Conservation (phyloP, 1,284 basidiomycete species). For the Fomes fomentarius region DNA sequence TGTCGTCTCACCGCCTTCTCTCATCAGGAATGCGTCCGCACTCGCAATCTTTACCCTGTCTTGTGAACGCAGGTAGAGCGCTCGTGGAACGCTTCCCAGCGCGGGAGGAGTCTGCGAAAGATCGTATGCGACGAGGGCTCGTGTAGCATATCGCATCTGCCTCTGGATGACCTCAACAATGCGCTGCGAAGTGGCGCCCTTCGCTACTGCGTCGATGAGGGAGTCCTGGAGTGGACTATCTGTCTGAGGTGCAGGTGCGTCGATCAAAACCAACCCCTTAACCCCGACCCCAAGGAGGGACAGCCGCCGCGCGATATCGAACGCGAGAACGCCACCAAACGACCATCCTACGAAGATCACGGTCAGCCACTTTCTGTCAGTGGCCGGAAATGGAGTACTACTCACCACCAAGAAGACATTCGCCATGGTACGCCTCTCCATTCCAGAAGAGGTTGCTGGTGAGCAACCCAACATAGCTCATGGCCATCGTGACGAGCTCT, state of each 20-base stretch:
- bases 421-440: background rate
- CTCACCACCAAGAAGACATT: constrained; percentile 63
- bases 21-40: constrained; percentile 34
- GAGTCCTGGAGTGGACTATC: constrained; percentile 51
- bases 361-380: background rate
- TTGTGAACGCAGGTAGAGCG: constrained; percentile 28
- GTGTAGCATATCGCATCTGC: constrained; percentile 28
- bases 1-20: constrained; percentile 51
- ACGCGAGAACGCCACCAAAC: constrained; percentile 73
- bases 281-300: constrained; percentile 44
- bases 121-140: constrained; percentile 26
- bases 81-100: background rate
- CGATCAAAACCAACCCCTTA: constrained; percentile 65
- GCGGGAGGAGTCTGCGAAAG: constrained; percentile 8
- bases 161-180: constrained; percentile 1
- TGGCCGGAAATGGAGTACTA: background rate
- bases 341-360: constrained; percentile 61
- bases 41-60: too few relatives aligned
- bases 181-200: constrained; percentile 7
- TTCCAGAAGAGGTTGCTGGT: constrained; percentile 13
- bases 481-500: constrained; percentile 54
- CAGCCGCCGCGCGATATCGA: constrained; percentile 63
- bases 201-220: constrained; percentile 42
- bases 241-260: constrained; percentile 59
- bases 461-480: constrained; percentile 49